phyloP scores from a whole-genome alignment of 441 rosid genomes.

The Cnidoscolus chayamansa region DNA sequence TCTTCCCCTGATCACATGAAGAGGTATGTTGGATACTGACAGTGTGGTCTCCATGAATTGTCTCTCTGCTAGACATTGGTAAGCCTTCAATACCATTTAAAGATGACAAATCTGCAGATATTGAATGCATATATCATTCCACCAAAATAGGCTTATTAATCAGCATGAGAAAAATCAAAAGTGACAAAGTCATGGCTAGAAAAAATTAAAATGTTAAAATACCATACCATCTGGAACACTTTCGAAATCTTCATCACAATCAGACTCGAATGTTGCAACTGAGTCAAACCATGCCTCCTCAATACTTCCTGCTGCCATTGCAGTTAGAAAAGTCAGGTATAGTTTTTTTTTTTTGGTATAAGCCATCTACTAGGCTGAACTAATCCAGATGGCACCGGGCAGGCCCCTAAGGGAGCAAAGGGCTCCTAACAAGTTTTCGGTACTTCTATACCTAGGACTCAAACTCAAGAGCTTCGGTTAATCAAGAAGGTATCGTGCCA shows the following conservation, averaged over 20 bases:
- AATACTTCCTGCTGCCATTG: slow-evolving; percentile 44
- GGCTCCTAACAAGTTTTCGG: too few relatives aligned
- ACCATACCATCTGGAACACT: slow-evolving; percentile 74
- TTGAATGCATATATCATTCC: slow-evolving; percentile 13
- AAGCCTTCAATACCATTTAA: slow-evolving; percentile 53
- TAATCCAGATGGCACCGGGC: too few relatives aligned
- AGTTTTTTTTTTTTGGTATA: background rate
- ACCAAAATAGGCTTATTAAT: slow-evolving; percentile 7
- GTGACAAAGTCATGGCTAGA: too few relatives aligned
- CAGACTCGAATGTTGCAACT: slow-evolving; percentile 53
- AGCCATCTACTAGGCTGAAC: too few relatives aligned
- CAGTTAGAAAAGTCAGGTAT: slow-evolving; percentile 20
- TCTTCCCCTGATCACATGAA: slow-evolving; percentile 33
- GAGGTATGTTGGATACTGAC: slow-evolving; percentile 24
- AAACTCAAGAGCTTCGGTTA: too few relatives aligned
- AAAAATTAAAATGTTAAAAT: slow-evolving; percentile 19
- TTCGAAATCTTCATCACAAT: slow-evolving; percentile 72
- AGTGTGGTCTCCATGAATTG: slow-evolving; percentile 33
- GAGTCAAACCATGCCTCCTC: slow-evolving; percentile 85
- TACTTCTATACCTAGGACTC: too few relatives aligned
- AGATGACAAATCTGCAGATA: slow-evolving; percentile 55
- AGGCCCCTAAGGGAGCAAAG: too few relatives aligned
- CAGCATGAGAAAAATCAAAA: slow-evolving; percentile 4
- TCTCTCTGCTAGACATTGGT: slow-evolving; percentile 41
- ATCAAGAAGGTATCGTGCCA: too few relatives aligned